These are phyloP conservation scores for Carex kokanica DNA, from an alignment of 176 grass and related monocot species.

Conservation along the genomic window DNA sequence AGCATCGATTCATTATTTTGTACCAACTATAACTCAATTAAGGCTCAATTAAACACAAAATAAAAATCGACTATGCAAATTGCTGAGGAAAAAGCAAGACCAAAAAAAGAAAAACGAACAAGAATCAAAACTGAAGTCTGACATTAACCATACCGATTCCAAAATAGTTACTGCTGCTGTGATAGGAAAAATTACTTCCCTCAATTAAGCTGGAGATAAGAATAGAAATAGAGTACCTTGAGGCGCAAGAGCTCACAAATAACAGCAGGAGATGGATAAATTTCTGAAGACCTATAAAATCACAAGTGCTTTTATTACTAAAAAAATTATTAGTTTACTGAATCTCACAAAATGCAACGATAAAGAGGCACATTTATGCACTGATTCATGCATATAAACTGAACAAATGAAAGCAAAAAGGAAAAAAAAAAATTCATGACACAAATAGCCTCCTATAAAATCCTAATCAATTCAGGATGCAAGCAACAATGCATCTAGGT, in stretches of 20 bases:
- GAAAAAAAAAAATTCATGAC: background rate
- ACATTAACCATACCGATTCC: background rate
- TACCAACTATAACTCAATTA: background rate
- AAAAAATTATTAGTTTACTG: background rate
- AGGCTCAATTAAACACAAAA: background rate
- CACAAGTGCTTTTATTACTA: slow-evolving; percentile 36
- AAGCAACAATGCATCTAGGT: slow-evolving; percentile 6
- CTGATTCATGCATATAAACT: background rate
- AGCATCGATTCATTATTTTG: background rate
- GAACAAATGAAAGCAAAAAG: background rate
- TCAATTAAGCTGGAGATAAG: background rate
- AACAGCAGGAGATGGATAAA: slow-evolving; percentile 43
- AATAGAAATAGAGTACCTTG: slow-evolving; percentile 52
- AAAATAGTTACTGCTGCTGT: background rate
- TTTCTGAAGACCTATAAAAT: slow-evolving; percentile 33
- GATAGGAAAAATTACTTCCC: background rate
- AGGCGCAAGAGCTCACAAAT: slow-evolving; percentile 62
- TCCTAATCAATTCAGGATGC: background rate
- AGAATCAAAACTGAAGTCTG: background rate
- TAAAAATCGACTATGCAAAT: background rate
- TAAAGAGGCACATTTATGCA: background rate
- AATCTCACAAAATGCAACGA: background rate
- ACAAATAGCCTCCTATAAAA: background rate
- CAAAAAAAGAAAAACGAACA: background rate
- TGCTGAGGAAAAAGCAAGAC: background rate